phyloP scores from a whole-genome alignment of 495 filamentous ascomycete species.

The Tuber melanosporum region DNA sequence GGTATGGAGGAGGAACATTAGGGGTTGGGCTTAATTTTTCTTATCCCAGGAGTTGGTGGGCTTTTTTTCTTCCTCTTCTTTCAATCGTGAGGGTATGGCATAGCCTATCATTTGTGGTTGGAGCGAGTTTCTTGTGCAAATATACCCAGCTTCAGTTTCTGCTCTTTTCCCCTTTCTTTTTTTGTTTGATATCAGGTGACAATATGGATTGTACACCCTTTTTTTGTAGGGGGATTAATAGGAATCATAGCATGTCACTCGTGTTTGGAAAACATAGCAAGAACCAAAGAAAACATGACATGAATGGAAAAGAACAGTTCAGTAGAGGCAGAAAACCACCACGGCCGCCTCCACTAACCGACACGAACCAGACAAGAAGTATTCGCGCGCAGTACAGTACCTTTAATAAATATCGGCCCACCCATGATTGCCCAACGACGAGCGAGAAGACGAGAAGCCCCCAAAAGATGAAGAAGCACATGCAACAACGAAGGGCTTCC shows the following conservation, averaged over 20 bases:
- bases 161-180: not conserved
- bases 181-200: not conserved
- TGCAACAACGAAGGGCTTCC: too few species aligned
- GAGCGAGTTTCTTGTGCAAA: not conserved
- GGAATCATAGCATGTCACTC: not conserved
- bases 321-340: too few species aligned
- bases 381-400: too few species aligned
- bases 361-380: too few species aligned
- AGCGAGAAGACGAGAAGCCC: too few species aligned
- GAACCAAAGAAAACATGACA: too few species aligned
- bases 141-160: not conserved
- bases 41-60: not conserved
- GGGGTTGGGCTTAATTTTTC: not conserved
- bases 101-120: not conserved
- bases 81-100: not conserved
- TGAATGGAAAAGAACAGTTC: too few species aligned
- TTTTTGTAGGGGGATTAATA: not conserved
- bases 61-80: not conserved
- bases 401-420: too few species aligned
- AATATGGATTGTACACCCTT: not conserved
- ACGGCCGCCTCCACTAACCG: too few species aligned
- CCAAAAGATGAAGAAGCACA: too few species aligned
- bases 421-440: too few species aligned
- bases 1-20: not conserved
- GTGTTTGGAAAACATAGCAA: not conserved